Evolutionary conservation across 495 filamentous ascomycete species (phyloP).

Genomic region (Aspergillus hancockii): DNA sequence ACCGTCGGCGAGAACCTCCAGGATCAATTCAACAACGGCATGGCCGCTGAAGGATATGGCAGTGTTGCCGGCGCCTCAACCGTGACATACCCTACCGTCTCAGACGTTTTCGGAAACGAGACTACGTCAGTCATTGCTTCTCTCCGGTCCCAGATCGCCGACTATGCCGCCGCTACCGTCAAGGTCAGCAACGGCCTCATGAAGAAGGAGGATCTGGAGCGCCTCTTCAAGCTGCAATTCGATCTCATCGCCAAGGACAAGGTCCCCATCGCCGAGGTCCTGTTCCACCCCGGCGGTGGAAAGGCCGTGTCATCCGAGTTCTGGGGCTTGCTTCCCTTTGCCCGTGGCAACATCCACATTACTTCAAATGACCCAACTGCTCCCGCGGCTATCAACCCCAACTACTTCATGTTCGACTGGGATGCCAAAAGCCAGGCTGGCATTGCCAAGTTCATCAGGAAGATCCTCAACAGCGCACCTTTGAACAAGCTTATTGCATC

Average conservation of each 20-base stretch:
- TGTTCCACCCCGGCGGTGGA: constrained; percentile 28
- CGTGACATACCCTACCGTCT: constrained; percentile 15
- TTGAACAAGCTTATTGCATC: constrained; percentile 18
- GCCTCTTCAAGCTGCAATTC: constrained; percentile 39
- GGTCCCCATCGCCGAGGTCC: constrained; percentile 44
- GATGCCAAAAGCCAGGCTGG: constrained; percentile 43
- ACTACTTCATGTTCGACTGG: constrained; percentile 53
- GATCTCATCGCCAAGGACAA: constrained; percentile 40
- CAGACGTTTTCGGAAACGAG: constrained; percentile 34
- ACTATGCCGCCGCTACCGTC: constrained; percentile 31
- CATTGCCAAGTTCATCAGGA: constrained; percentile 32
- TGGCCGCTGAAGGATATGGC: constrained; percentile 7
- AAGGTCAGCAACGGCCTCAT: constrained; percentile 24
- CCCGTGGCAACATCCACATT: constrained; percentile 61
- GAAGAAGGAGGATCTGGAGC: constrained; percentile 29
- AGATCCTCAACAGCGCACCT: constrained; percentile 22
- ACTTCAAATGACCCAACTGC: constrained; percentile 31
- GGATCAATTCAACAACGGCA: constrained; percentile 35
- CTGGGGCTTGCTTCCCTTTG: constrained; percentile 50
- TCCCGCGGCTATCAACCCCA: constrained; percentile 52
- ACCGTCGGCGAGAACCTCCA: constrained; percentile 53
- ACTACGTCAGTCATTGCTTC: constrained; percentile 24
- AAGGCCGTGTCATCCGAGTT: constrained; percentile 33
- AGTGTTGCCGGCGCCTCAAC: constrained; percentile 14
- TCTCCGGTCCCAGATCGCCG: constrained; percentile 18